A percentile compares a stretch with the other conserved stretches of the same genome.
Evolutionary conservation across 179 eudicot species (phyloP).

Genomic region (Beta corolliflora): DNA sequence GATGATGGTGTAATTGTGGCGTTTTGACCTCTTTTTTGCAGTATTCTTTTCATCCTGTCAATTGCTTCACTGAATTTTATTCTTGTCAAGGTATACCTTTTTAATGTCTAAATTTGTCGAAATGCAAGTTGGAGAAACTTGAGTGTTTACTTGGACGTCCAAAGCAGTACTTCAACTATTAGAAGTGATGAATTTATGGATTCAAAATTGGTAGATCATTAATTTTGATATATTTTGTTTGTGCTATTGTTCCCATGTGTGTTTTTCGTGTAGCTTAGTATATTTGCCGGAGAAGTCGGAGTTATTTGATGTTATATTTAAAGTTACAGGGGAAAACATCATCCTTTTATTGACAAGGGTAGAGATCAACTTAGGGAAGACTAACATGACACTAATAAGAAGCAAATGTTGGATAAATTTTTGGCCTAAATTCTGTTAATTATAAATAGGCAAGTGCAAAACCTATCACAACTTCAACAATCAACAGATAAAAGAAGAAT

Average conservation of each 20-base stretch:
- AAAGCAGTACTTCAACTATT: neutral
- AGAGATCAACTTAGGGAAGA: no score
- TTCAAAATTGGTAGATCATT: neutral
- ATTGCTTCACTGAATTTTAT: slow-evolving; percentile 79
- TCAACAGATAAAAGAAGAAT: no score
- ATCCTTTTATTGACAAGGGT: no score
- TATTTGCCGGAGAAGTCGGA: neutral
- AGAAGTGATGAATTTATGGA: neutral
- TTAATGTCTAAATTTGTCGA: slow-evolving; percentile 1
- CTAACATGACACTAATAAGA: no score
- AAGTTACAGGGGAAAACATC: neutral
- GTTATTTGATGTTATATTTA: neutral
- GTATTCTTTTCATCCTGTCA: slow-evolving; percentile 60
- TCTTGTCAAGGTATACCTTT: slow-evolving; percentile 69
- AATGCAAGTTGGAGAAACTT: neutral
- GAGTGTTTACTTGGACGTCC: neutral
- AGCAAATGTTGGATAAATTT: no score
- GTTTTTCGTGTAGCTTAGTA: neutral
- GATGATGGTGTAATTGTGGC: slow-evolving; percentile 7
- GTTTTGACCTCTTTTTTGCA: slow-evolving; percentile 37
- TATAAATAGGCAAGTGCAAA: no score
- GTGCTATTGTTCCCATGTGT: neutral
- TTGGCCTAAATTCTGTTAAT: no score
- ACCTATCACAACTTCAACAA: no score
- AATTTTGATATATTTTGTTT: neutral